Evolutionary conservation across 305 asterid species (phyloP), one percentile per base, ranked within the genome.

Genomic region (Galium porrigens): DNA sequence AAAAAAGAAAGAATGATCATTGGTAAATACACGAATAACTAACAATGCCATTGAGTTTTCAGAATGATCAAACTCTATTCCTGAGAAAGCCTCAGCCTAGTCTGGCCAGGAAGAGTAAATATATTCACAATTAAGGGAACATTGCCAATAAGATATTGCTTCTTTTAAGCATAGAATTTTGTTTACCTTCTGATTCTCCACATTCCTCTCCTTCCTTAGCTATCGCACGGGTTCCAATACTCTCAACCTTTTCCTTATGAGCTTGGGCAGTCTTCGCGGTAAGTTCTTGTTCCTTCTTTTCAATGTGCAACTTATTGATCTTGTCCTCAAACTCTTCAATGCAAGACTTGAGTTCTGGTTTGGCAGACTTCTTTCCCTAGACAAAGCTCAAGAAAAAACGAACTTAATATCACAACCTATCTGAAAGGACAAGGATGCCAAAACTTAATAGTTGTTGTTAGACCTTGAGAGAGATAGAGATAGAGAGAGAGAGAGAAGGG

Each of bases 301-400:
- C 98, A 33, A 68, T 65, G 71, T 91, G 95, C 74, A 67, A 82
- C 73, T 79, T 85, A 68, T 73, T 79, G 42, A 91, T 75, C 85
- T 85, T 91, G 71, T 74, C 95, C 69, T 89, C 98, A 67, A 85
- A 91, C 82, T 91, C 98, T 69, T 91, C 98, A 61, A 91, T 80
- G 84, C 76, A 82, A 15, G 90, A 70, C 76, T 85, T 91, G 33
- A 86, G 65, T 58, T 91, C 98, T 57, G 98, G 95, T 78, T 85
- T 91, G 46, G 86, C 92, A 75, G 84, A 88, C 74, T 91, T 91
- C 82, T 86, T 91, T 29, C 74, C 94, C 98, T 88, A 81, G 68
- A 59, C 63, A 70, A 39, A 74, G 52, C 48, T 39, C 57, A 63
- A 67, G 20, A 9, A 42, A 70, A 70, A 15, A 67, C 54, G 61